Evolutionary conservation across 148 eudicot genomes (phyloP), one percentile per base, ranked within the genome.

Genomic region (Vaccinium corymbosum): DNA sequence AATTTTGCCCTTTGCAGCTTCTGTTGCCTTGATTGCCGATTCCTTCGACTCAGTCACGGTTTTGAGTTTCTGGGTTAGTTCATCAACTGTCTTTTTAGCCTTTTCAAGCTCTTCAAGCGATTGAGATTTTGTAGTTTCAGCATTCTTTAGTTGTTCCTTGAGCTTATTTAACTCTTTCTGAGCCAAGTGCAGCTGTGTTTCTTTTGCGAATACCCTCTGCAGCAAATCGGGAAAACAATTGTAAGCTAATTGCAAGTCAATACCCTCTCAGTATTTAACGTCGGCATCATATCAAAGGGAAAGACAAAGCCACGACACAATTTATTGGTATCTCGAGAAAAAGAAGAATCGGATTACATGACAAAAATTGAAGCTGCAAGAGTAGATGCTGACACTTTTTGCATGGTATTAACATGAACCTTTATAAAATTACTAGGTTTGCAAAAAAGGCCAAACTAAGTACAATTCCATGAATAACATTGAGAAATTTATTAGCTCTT

Each of bases 161-260:
- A 94, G 88, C 90, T 92, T 96, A 82, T 89, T 92, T 56, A 96
- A 85, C 89, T 96, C 95, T 88, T 92, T 94, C 80, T 94, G 91
- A 70, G 95, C 94, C 86, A 96, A 80, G 82, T 93, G 98, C 81
- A 90, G 89, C 84, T 90, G 91, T 0, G 94, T 90, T 87, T 94
- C 94, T 84, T 94, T 96, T 50, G 90, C 94, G 86, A 94, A 84
- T 35, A 93, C 92, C 85, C 92, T 90, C 99, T 96, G 92, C 85
- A 92, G 80, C 7, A 29, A 86, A 51, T 59, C 62, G 85, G 27
- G 59, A 71, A 50, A 25, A 62, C 72, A 29, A 75, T 72, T 22
- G 48, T 49, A 81, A 80, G 71, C 57, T 79, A 81, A 48, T 68
- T 1, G 17, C 51, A 52, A 81, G 35, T 66, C 13, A 25, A 13